Percentiles rank a stretch among this genome's conserved stretches.
Evolutionary conservation across 2,329 filamentous ascomycete species (phyloP).

Genomic region (Tolypocladium inflatum): DNA sequence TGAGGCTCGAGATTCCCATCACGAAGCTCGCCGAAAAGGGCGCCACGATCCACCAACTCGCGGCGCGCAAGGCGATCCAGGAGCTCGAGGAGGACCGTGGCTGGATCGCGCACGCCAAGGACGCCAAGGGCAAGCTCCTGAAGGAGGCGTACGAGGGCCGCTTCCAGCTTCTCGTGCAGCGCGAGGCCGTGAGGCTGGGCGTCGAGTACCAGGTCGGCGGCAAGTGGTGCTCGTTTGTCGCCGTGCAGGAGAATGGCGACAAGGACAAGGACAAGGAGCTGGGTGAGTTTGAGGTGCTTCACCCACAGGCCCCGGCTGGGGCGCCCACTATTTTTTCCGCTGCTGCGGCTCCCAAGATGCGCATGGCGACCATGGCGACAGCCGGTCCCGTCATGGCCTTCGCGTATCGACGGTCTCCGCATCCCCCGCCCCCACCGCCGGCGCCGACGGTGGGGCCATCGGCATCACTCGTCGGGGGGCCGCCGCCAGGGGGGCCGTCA

Average conservation of each 20-base stretch:
- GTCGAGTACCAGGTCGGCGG: constrained; percentile 57
- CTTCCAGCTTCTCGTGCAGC: constrained; percentile 51
- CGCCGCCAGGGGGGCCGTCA: neutral
- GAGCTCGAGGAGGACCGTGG: constrained; percentile 64
- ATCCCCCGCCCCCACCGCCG: neutral
- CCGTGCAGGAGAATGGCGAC: constrained; percentile 37
- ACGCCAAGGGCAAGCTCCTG: constrained; percentile 30
- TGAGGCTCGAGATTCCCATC: constrained; percentile 57
- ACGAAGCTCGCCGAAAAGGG: constrained; percentile 32
- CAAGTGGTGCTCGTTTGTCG: constrained; percentile 67
- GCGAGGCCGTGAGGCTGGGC: constrained; percentile 57
- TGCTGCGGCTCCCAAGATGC: neutral
- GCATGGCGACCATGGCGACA: neutral
- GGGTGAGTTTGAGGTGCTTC: neutral
- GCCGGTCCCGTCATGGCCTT: neutral
- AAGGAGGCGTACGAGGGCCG: constrained; percentile 36
- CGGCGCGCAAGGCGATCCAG: constrained; percentile 55
- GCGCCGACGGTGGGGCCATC: neutral
- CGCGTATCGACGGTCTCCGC: neutral
- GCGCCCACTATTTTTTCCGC: neutral
- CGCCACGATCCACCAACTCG: constrained; percentile 59
- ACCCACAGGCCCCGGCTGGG: neutral
- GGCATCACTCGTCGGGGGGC: neutral
- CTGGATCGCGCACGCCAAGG: constrained; percentile 48
- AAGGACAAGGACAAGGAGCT: neutral